Evolutionary conservation across 148 eudicot species (phyloP).

Genomic region (Nyssa sinensis): DNA sequence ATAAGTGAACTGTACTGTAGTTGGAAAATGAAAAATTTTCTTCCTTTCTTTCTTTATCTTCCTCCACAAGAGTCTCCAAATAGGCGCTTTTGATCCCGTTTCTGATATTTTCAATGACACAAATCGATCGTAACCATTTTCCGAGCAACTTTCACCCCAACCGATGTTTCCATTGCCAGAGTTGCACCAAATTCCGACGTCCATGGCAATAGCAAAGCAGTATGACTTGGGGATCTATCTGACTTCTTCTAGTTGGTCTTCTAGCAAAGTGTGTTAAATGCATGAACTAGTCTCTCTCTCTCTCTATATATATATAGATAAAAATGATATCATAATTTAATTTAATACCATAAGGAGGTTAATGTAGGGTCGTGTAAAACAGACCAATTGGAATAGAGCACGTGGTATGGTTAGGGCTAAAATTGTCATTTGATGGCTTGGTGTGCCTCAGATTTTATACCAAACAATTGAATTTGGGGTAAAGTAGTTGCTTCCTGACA

Average conservation of each 20-base stretch:
- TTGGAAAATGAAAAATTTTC: conserved; percentile 24
- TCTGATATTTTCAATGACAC: conserved; percentile 7
- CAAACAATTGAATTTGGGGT: too few species aligned
- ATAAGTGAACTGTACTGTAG: conserved; percentile 34
- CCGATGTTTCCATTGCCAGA: conserved; percentile 10
- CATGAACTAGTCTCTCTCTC: background rate
- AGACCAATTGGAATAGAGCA: background rate
- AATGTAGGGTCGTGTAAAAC: background rate
- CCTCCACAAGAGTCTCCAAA: conserved; percentile 48
- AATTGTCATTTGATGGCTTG: too few species aligned
- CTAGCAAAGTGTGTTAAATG: background rate
- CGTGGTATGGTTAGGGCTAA: background rate
- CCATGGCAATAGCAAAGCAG: conserved; percentile 24
- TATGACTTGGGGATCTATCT: too few species aligned
- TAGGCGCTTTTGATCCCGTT: conserved; percentile 26
- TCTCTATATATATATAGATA: background rate
- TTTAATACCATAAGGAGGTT: too few species aligned
- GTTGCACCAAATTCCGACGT: conserved; percentile 28
- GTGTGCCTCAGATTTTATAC: too few species aligned
- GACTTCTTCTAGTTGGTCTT: background rate
- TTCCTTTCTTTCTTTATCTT: conserved; percentile 52
- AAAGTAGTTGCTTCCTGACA: too few species aligned
- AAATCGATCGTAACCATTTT: conserved; percentile 31
- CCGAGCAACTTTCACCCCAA: conserved; percentile 28
- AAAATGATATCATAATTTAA: background rate